Conservation (phyloP, 2,329 filamentous ascomycete species). For the Cladosporium sp. region DNA sequence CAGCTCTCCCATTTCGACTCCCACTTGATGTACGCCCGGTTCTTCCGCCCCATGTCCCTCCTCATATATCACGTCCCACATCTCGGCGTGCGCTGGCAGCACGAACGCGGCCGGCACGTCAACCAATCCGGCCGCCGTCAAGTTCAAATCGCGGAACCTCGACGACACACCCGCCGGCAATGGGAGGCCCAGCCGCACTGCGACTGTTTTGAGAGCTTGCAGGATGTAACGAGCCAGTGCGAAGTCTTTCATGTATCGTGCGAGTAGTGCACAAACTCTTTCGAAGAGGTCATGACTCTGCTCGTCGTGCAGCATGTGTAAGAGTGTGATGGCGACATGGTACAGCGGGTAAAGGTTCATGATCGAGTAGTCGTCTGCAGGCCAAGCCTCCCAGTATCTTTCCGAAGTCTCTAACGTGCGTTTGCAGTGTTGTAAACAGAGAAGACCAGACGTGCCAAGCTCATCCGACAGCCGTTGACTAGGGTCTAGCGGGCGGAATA, state of each 20-base stretch:
- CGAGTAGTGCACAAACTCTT: constrained; percentile 2
- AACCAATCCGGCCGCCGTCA: neutral
- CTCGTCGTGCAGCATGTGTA: constrained; percentile 11
- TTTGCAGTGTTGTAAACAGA: constrained; percentile 11
- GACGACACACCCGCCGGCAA: neutral
- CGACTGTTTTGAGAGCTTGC: constrained; percentile 5
- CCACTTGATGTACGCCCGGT: neutral
- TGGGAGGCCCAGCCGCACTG: constrained; percentile 2
- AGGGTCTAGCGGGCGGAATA: constrained; percentile 5
- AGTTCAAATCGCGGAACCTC: constrained; percentile 1
- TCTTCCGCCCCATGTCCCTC: neutral
- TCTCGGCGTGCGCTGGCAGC: constrained; percentile 34
- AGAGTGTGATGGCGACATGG: constrained; percentile 8
- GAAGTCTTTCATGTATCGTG: constrained; percentile 5
- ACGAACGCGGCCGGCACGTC: constrained; percentile 36
- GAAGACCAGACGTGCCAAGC: constrained; percentile 3
- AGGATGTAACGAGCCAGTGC: constrained; percentile 4
- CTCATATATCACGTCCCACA: constrained; percentile 11
- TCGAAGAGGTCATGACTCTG: constrained; percentile 11
- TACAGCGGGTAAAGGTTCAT: constrained; percentile 12
- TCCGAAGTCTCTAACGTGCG: constrained; percentile 9
- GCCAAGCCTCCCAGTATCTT: constrained; percentile 9
- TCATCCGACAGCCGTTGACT: neutral
- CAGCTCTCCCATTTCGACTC: constrained; percentile 9
- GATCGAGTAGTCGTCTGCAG: constrained; percentile 10